phyloP scores from a whole-genome alignment of 257 asterid genomes.

The Echium plantagineum region DNA sequence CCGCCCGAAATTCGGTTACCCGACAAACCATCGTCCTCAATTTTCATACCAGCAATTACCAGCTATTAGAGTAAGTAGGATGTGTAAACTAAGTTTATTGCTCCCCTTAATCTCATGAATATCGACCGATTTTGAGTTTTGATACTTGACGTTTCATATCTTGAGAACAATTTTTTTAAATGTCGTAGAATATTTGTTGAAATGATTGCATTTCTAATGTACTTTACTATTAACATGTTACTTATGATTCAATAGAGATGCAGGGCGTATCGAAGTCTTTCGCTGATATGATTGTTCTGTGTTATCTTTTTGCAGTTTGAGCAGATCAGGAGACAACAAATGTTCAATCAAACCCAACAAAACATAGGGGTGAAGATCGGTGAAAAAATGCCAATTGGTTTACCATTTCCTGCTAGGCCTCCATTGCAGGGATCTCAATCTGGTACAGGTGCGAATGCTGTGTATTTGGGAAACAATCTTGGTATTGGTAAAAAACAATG shows the following conservation, averaged over 20 bases:
- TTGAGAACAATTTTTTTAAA: background rate
- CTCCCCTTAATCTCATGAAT: too few species aligned
- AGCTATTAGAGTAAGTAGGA: background rate
- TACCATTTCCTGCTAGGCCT: slow-evolving; percentile 42
- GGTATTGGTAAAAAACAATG: background rate
- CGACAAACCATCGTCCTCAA: background rate
- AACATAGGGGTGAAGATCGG: slow-evolving; percentile 10
- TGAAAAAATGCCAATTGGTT: slow-evolving; percentile 11
- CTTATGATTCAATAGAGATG: too few species aligned
- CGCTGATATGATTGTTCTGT: background rate
- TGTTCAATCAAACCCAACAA: slow-evolving; percentile 24
- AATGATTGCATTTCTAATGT: background rate
- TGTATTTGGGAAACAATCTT: background rate
- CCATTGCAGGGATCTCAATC: slow-evolving; percentile 22
- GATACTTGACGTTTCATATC: too few species aligned
- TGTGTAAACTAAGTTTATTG: background rate
- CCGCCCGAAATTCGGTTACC: background rate
- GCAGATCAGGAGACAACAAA: slow-evolving; percentile 28
- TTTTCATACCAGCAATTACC: background rate
- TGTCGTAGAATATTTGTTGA: too few species aligned
- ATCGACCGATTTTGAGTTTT: too few species aligned
- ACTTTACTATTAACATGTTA: too few species aligned
- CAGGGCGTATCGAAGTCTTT: too few species aligned
- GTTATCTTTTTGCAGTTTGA: slow-evolving; percentile 17
- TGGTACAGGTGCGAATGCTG: background rate